A percentile compares a stretch with the other conserved stretches of the same genome.
Conservation (phyloP, 768 basidiomycete species). For the Amyloporia xantha region DNA sequence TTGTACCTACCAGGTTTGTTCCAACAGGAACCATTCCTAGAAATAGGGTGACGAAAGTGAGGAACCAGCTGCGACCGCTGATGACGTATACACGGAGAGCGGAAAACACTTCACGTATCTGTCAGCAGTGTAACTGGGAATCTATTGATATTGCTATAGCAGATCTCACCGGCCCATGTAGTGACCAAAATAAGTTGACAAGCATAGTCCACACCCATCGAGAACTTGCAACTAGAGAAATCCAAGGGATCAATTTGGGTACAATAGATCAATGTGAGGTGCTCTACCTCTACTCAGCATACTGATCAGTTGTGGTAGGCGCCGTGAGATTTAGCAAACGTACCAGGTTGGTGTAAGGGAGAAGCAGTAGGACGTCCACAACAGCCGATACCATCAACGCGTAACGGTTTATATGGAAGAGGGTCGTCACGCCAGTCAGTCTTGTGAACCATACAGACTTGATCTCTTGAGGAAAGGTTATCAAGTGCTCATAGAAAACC, state of each 20-base stretch:
- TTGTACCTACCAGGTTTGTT: constrained; percentile 6
- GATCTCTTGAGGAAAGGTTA: constrained; percentile 5
- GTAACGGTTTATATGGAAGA: constrained; percentile 8
- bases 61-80: not conserved
- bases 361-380: not conserved
- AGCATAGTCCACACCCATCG: not conserved
- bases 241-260: not conserved
- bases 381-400: not conserved
- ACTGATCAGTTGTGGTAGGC: no score
- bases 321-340: not conserved
- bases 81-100: constrained; percentile 6
- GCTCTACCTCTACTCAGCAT: not conserved
- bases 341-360: not conserved
- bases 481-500: constrained; percentile 6
- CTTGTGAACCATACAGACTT: constrained; percentile 5
- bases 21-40: not conserved
- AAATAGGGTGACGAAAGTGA: not conserved
- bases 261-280: not conserved
- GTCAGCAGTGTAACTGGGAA: not conserved
- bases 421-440: constrained; percentile 2
- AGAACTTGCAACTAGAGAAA: not conserved
- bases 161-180: not conserved
- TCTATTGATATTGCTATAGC: not conserved
- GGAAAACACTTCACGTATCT: not conserved
- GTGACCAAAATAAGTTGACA: not conserved